Conservation (phyloP, 768 basidiomycete species). For the Lyophyllum decastes region DNA sequence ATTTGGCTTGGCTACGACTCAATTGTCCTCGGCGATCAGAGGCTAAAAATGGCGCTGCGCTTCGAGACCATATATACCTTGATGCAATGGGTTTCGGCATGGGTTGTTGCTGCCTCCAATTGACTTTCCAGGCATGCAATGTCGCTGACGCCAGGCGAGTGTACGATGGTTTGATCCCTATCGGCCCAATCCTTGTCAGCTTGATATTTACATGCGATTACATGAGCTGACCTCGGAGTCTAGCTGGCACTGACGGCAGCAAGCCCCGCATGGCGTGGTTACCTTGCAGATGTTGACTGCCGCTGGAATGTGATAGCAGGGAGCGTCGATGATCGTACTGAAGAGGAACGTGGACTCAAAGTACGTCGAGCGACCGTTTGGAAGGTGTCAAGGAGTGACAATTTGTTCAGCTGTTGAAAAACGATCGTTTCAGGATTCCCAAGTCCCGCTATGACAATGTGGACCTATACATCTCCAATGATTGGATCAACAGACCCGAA, state of each 20-base stretch:
- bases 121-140: slow-evolving; percentile 97
- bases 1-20: slow-evolving; percentile 12
- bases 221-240: slow-evolving; percentile 8
- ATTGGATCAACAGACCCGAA: slow-evolving; percentile 85
- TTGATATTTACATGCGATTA: slow-evolving; percentile 9
- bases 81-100: slow-evolving; percentile 99
- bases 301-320: slow-evolving; percentile 99
- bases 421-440: slow-evolving; percentile 78
- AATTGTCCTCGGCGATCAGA: slow-evolving; percentile 43
- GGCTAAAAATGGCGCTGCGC: slow-evolving; percentile 87
- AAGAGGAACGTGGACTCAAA: slow-evolving; percentile 90
- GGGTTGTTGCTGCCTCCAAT: slow-evolving; percentile 97
- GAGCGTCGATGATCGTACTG: slow-evolving; percentile 96
- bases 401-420: slow-evolving; percentile 65
- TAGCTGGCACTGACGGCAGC: slow-evolving; percentile 94
- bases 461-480: slow-evolving; percentile 87
- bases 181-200: slow-evolving; percentile 92
- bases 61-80: slow-evolving; percentile 91
- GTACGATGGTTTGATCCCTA: slow-evolving; percentile 94
- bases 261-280: slow-evolving; percentile 93
- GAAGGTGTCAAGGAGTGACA: slow-evolving; percentile 1
- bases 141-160: slow-evolving; percentile 88
- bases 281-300: slow-evolving; percentile 95
- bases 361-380: slow-evolving; percentile 33
- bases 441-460: slow-evolving; percentile 99